Conservation (phyloP, 2,329 filamentous ascomycete genomes). For the Cytospora schulzeri region DNA sequence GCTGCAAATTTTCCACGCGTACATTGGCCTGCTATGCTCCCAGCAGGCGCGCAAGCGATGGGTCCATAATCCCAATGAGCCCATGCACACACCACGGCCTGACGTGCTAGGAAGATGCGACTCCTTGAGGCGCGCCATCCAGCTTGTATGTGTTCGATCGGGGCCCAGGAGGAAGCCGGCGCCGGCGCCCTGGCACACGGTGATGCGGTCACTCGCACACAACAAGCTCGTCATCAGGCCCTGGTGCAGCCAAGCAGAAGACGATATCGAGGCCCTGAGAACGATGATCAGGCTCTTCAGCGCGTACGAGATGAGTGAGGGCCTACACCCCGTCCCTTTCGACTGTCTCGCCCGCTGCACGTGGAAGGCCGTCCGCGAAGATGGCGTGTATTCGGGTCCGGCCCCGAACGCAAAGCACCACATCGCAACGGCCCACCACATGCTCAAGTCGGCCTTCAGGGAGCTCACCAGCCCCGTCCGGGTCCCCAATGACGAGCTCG, state of each 20-base stretch:
- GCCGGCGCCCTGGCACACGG: conserved; percentile 44
- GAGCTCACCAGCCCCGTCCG: conserved; percentile 34
- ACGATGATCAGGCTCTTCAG: conserved; percentile 38
- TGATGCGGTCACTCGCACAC: conserved; percentile 44
- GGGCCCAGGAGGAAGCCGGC: conserved; percentile 20
- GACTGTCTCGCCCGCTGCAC: conserved; percentile 40
- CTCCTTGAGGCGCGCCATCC: conserved; percentile 40
- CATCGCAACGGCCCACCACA: conserved; percentile 26
- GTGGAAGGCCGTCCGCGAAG: conserved; percentile 35
- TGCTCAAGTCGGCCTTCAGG: conserved; percentile 28
- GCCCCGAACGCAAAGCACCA: conserved; percentile 13
- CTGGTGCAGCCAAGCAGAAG: conserved; percentile 30
- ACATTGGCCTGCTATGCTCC: conserved; percentile 51
- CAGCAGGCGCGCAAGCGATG: conserved; percentile 21
- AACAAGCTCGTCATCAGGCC: conserved; percentile 37
- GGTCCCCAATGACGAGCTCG: conserved; percentile 29
- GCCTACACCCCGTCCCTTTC: conserved; percentile 41
- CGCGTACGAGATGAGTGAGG: conserved; percentile 34
- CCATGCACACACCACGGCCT: conserved; percentile 4
- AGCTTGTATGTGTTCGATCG: conserved; percentile 36
- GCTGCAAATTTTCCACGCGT: conserved; percentile 49
- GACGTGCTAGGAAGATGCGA: conserved; percentile 10
- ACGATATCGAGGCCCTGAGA: conserved; percentile 36
- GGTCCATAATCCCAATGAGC: not conserved
- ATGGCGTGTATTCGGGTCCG: not conserved